A percentile compares a stretch with the other conserved stretches of the same genome.
phyloP scores from a whole-genome alignment of 2,329 filamentous ascomycete species.

The Calonectria montana region DNA sequence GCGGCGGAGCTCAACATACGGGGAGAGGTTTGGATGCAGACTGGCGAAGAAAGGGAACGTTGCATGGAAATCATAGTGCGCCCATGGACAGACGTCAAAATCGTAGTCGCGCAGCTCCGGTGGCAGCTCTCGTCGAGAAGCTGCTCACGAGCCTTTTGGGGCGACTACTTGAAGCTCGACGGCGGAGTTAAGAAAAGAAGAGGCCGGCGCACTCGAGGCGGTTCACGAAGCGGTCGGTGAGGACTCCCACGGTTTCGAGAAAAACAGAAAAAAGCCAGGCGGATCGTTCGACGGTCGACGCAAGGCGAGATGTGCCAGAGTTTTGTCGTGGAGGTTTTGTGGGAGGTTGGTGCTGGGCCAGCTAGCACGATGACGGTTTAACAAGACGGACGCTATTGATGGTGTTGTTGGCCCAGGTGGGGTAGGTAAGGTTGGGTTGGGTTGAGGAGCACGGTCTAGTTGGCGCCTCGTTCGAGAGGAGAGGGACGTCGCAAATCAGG shows the following conservation, averaged over 20 bases:
- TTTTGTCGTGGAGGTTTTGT: not conserved
- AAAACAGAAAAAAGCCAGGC: not conserved
- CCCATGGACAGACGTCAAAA: constrained; percentile 52
- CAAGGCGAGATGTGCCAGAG: not conserved
- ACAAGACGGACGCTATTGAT: constrained; percentile 1
- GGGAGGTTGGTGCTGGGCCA: constrained; percentile 20
- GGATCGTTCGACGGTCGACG: constrained; percentile 1
- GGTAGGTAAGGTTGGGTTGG: constrained; percentile 18
- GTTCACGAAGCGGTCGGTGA: constrained; percentile 10
- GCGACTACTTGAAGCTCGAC: constrained; percentile 17
- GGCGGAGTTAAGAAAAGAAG: not conserved
- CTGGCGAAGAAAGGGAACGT: constrained; percentile 71
- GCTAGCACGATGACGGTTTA: constrained; percentile 14
- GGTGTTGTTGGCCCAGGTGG: constrained; percentile 10
- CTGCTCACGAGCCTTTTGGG: constrained; percentile 37
- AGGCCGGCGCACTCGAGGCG: constrained; percentile 3
- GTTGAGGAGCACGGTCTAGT: constrained; percentile 20
- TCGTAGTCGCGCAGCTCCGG: constrained; percentile 50
- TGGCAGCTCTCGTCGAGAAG: constrained; percentile 43
- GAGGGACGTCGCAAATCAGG: constrained; percentile 16
- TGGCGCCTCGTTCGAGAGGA: constrained; percentile 16
- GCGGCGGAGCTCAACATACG: constrained; percentile 62
- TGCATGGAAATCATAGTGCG: constrained; percentile 72
- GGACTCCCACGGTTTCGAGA: not conserved
- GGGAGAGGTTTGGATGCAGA: constrained; percentile 66